Percentiles rank a stretch among this genome's conserved stretches.
These are phyloP conservation scores for Dactylellina cionopaga DNA, from an alignment of 2,329 filamentous ascomycete genomes.

Conservation along the genomic window DNA sequence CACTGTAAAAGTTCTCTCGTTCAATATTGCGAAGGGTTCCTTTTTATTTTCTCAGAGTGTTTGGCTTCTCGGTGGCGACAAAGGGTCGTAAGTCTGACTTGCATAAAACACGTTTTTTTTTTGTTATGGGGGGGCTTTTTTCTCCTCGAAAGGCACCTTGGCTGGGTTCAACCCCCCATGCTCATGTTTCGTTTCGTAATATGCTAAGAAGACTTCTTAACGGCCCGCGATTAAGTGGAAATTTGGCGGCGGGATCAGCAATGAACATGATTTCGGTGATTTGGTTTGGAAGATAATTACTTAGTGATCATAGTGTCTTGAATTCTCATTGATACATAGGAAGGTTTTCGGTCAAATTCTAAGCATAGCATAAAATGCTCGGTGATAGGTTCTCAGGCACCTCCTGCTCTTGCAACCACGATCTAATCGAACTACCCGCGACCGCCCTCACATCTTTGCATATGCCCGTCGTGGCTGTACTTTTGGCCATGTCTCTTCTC, in stretches of 20 bases:
- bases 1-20: no score
- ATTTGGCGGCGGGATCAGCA: no score
- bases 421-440: slow-evolving; percentile 5
- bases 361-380: slow-evolving; percentile 2
- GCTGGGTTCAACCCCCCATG: background rate
- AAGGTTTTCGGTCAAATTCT: background rate
- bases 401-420: no score
- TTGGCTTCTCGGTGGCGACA: slow-evolving; percentile 14
- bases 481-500: no score
- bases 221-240: slow-evolving; percentile 25
- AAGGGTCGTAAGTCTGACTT: slow-evolving; percentile 48
- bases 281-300: no score
- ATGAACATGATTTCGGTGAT: no score
- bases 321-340: no score
- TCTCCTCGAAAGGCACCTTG: no score
- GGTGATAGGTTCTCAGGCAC: slow-evolving; percentile 1
- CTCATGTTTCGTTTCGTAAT: slow-evolving; percentile 34
- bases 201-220: slow-evolving; percentile 7
- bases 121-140: background rate
- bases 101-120: slow-evolving; percentile 52
- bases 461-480: slow-evolving; percentile 4
- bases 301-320: no score
- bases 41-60: no score
- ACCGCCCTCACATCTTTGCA: no score
- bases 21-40: no score